Evolutionary conservation across 768 basidiomycete species (phyloP).

Genomic region (Scleroderma bovista): DNA sequence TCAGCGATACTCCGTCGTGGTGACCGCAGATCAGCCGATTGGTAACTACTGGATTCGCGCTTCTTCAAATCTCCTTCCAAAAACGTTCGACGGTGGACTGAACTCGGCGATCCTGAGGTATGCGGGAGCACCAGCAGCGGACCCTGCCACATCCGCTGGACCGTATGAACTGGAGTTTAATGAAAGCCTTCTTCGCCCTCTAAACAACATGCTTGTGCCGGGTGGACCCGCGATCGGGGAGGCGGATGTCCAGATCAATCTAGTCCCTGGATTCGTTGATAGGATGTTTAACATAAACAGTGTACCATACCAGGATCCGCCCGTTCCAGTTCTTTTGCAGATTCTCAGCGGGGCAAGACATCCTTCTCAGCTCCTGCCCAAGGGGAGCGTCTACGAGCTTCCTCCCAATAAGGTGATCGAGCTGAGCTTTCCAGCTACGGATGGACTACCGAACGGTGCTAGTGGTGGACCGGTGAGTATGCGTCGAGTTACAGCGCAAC

Average conservation of each 20-base stretch:
- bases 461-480: background rate
- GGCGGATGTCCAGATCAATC: conserved; percentile 36
- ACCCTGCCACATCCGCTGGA: conserved; percentile 26
- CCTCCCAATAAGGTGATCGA: conserved; percentile 41
- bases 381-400: conserved; percentile 37
- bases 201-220: conserved; percentile 23
- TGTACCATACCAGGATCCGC: conserved; percentile 25
- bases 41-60: conserved; percentile 40
- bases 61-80: conserved; percentile 6
- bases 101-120: conserved; percentile 42
- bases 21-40: conserved; percentile 27
- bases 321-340: conserved; percentile 40
- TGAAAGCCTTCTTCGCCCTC: conserved; percentile 33
- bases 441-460: conserved; percentile 20
- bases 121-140: conserved; percentile 28
- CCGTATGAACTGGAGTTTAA: conserved; percentile 22
- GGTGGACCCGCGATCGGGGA: conserved; percentile 30
- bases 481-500: too few relatives aligned
- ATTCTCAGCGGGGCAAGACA: conserved; percentile 32
- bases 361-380: conserved; percentile 34
- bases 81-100: conserved; percentile 24
- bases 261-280: conserved; percentile 25
- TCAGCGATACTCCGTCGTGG: conserved; percentile 47
- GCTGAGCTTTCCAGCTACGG: conserved; percentile 30
- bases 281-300: conserved; percentile 30